Evolutionary conservation across 768 basidiomycete species (phyloP).

Genomic region (Boletus rufocinnamomeus): DNA sequence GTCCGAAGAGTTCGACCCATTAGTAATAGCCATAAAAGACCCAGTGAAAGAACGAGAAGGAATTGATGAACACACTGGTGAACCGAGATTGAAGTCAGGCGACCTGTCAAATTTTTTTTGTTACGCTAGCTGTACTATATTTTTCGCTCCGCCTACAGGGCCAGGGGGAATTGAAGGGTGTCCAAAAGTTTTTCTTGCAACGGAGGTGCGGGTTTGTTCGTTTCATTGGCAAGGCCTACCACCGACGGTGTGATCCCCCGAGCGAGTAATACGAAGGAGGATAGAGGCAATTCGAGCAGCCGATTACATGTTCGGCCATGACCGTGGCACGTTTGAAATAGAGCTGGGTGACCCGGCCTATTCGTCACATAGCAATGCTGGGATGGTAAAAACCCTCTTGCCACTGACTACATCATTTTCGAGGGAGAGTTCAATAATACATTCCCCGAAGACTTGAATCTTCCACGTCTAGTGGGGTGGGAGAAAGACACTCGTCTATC

Average conservation of each 20-base stretch:
- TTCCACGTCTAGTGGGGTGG: not conserved
- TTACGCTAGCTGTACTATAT: conserved; percentile 1
- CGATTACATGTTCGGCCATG: conserved; percentile 22
- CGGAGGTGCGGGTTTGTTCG: not conserved
- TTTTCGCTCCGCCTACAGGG: conserved; percentile 7
- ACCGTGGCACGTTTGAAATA: conserved; percentile 17
- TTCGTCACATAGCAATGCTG: not conserved
- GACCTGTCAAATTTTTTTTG: conserved; percentile 12
- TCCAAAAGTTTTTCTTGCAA: conserved; percentile 6
- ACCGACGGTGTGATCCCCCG: not conserved
- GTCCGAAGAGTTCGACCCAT: not conserved
- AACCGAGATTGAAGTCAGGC: conserved; percentile 4
- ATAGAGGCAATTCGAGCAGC: conserved; percentile 2
- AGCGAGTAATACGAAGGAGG: conserved; percentile 5
- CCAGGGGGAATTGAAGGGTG: not conserved
- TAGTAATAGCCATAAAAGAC: not conserved
- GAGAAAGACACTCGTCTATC: not conserved
- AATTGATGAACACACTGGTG: not conserved
- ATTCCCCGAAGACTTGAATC: not conserved
- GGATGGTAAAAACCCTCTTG: not conserved
- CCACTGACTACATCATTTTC: not conserved
- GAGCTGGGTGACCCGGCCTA: not conserved
- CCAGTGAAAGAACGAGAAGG: not conserved
- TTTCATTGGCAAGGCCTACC: not conserved
- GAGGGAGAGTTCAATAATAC: not conserved